Conservation (phyloP, 2,329 filamentous ascomycete species). For the Cercospora berteroae region DNA sequence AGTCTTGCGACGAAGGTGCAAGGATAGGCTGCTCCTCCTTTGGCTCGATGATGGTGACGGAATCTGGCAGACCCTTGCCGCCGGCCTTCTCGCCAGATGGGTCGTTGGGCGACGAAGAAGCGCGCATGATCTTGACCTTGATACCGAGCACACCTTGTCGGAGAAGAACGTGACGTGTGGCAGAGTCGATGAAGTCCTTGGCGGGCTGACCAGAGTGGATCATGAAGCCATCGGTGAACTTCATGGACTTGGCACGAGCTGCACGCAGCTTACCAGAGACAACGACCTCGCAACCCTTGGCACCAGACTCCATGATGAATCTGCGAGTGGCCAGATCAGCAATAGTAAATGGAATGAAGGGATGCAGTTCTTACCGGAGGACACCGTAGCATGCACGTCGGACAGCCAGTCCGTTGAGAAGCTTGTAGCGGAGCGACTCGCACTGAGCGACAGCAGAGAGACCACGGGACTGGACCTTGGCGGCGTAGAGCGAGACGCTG, state of each 20-base stretch:
- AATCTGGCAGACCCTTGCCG: slow-evolving; percentile 95
- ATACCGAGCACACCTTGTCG: slow-evolving; percentile 99
- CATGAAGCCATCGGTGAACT: slow-evolving; percentile 99
- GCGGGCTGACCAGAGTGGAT: slow-evolving; percentile 99
- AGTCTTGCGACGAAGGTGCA: slow-evolving; percentile 96
- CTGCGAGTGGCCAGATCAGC: not conserved
- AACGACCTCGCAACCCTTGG: slow-evolving; percentile 99
- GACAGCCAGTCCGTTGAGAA: slow-evolving; percentile 98
- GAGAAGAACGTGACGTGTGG: slow-evolving; percentile 98
- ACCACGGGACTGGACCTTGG: slow-evolving; percentile 99
- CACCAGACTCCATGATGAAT: slow-evolving; percentile 99
- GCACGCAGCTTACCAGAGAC: slow-evolving; percentile 98
- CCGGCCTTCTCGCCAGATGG: slow-evolving; percentile 98
- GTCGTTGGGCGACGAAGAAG: slow-evolving; percentile 64
- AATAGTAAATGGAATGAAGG: not conserved
- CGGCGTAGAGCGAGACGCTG: slow-evolving; percentile 98
- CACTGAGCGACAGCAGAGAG: slow-evolving; percentile 99
- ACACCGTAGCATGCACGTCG: slow-evolving; percentile 99
- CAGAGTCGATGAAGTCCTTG: slow-evolving; percentile 98
- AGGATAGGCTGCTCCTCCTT: slow-evolving; percentile 98
- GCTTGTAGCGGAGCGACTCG: slow-evolving; percentile 99
- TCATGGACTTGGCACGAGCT: slow-evolving; percentile 99
- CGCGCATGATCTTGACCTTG: slow-evolving; percentile 99
- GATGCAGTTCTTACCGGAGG: slow-evolving; percentile 49
- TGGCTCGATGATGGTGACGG: slow-evolving; percentile 99